These are phyloP conservation scores for Microsporum ferrugineum DNA, from an alignment of 2,329 filamentous ascomycete genomes.

Conservation along the genomic window DNA sequence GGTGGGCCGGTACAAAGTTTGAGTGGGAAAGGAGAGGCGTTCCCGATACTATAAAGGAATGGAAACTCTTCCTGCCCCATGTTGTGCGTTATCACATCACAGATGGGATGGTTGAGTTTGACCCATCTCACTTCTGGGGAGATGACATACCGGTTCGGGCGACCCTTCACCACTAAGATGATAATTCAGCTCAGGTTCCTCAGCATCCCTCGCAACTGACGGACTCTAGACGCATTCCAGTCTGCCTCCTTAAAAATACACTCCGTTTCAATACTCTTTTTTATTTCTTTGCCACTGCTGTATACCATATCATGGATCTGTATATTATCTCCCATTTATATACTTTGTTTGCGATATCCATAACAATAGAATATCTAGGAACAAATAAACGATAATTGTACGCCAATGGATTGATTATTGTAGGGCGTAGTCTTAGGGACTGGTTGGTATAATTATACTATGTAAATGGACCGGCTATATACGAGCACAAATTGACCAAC, in stretches of 20 bases:
- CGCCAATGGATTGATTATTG: not conserved
- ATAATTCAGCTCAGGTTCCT: not conserved
- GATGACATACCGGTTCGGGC: constrained; percentile 1
- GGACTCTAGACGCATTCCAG: not conserved
- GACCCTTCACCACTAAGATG: not conserved
- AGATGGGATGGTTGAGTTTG: constrained; percentile 33
- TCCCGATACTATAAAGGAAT: constrained; percentile 39
- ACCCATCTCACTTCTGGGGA: constrained; percentile 18
- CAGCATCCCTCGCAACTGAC: not conserved
- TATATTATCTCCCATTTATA: not conserved
- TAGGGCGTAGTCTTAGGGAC: not conserved
- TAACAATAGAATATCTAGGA: not conserved
- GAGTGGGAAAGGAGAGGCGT: constrained; percentile 28
- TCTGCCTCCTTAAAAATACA: not conserved
- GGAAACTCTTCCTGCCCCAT: constrained; percentile 37
- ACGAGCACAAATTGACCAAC: not conserved
- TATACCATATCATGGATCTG: not conserved
- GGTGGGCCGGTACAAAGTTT: constrained; percentile 13
- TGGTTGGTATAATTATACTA: not conserved
- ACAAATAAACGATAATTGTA: not conserved
- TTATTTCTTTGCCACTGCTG: not conserved
- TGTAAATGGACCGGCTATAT: not conserved
- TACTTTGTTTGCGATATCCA: not conserved
- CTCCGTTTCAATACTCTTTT: not conserved
- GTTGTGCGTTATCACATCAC: constrained; percentile 27